Conservation (phyloP, 306 rosid species). For the Canavalia gladiata region DNA sequence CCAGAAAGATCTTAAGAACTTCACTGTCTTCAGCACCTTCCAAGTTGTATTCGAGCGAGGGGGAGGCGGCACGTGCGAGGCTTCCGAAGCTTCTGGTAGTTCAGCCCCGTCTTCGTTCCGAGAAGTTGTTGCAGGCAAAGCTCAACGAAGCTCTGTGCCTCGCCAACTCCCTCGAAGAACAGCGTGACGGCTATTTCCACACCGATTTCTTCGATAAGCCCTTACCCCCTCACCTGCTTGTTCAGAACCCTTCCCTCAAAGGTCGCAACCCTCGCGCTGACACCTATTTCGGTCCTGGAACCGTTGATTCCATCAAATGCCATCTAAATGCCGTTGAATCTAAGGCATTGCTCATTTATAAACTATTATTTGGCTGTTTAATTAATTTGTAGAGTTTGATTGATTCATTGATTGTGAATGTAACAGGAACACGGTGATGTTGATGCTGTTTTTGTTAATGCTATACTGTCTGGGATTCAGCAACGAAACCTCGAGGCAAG, state of each 20-base stretch:
- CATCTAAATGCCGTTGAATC: constrained; percentile 67
- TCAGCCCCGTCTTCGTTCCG: constrained; percentile 89
- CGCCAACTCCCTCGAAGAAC: constrained; percentile 87
- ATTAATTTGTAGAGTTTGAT: not conserved
- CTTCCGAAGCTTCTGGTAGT: constrained; percentile 84
- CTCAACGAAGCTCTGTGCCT: constrained; percentile 95
- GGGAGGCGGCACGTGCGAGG: constrained; percentile 48
- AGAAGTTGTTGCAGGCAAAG: constrained; percentile 71
- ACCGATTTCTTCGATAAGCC: constrained; percentile 71
- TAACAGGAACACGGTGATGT: constrained; percentile 83
- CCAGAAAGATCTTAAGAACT: constrained; percentile 42
- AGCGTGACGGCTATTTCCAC: constrained; percentile 74
- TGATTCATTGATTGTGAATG: constrained; percentile 12
- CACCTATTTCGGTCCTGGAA: constrained; percentile 86
- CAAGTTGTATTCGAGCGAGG: constrained; percentile 39
- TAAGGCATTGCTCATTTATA: constrained; percentile 51
- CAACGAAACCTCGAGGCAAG: constrained; percentile 92
- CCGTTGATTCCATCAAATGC: constrained; percentile 75
- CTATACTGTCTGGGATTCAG: constrained; percentile 81
- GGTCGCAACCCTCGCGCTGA: constrained; percentile 80
- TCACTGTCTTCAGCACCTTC: constrained; percentile 37
- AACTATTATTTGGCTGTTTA: not conserved
- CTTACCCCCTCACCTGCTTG: constrained; percentile 75
- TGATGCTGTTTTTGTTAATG: constrained; percentile 88
- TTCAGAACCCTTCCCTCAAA: constrained; percentile 79